Evolutionary conservation across 2,329 filamentous ascomycete genomes (phyloP).

Genomic region (Phoma sp.): DNA sequence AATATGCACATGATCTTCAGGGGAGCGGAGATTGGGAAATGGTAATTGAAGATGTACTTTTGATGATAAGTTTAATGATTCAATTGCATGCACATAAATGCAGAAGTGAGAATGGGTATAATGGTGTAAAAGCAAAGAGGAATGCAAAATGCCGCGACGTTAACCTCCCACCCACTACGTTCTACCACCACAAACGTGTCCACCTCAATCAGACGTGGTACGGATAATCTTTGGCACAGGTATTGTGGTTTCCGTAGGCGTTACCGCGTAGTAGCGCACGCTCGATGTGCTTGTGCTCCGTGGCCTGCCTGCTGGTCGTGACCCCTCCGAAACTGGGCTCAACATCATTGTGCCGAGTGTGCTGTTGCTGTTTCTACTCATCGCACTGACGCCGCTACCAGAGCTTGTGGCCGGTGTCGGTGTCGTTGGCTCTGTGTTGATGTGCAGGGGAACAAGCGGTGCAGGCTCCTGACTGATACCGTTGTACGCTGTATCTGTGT

Average conservation of each 20-base stretch:
- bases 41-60: not conserved
- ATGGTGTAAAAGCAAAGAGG: conserved; percentile 1
- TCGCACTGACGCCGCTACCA: conserved; percentile 31
- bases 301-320: conserved; percentile 24
- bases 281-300: conserved; percentile 42
- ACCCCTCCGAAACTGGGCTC: conserved; percentile 31
- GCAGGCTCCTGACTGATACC: conserved; percentile 33
- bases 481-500: conserved; percentile 26
- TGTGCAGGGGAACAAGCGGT: conserved; percentile 36
- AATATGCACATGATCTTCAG: not conserved
- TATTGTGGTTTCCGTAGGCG: conserved; percentile 25
- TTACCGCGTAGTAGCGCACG: conserved; percentile 42
- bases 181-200: not conserved
- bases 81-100: not conserved
- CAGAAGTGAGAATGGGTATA: conserved; percentile 15
- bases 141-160: not conserved
- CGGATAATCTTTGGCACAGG: conserved; percentile 43
- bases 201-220: conserved; percentile 29
- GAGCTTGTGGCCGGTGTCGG: conserved; percentile 27
- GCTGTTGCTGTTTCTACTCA: conserved; percentile 27
- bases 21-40: not conserved
- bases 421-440: conserved; percentile 27
- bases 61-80: not conserved
- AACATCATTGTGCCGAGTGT: conserved; percentile 32
- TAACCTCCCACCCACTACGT: not conserved